Percentiles rank a stretch among this genome's conserved stretches.
Evolutionary conservation across 129 eudicot genomes (phyloP).

Genomic region (Flaveria linearis): DNA sequence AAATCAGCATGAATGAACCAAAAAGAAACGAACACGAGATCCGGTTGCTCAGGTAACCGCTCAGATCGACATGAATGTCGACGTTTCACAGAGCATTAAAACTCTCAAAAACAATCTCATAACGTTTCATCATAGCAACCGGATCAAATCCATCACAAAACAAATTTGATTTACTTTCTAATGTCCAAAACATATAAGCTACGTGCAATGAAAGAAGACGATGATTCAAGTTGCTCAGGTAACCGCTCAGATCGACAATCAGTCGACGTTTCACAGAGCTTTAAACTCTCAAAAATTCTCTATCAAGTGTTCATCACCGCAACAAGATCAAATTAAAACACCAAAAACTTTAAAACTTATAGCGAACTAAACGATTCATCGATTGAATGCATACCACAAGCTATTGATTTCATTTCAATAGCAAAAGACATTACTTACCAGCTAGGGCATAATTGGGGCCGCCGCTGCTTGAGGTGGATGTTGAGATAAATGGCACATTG

Average conservation of each 20-base stretch:
- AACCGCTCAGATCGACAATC: conserved; percentile 42
- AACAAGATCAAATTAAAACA: conserved; percentile 17
- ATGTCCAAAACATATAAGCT: neutral
- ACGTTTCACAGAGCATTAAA: conserved; percentile 36
- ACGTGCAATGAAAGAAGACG: too few relatives aligned
- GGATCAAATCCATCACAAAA: neutral
- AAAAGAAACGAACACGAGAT: neutral
- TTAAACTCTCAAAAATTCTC: conserved; percentile 27
- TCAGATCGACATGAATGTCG: conserved; percentile 36
- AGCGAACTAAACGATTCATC: too few relatives aligned
- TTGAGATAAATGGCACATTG: neutral
- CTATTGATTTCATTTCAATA: neutral
- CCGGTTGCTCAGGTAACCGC: conserved; percentile 38
- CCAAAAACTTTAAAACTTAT: neutral
- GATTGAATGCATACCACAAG: too few relatives aligned
- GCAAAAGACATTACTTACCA: neutral
- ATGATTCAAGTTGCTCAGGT: conserved; percentile 30
- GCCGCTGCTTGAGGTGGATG: neutral
- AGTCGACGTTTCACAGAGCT: conserved; percentile 40
- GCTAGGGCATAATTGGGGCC: conserved; percentile 28
- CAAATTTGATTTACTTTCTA: neutral
- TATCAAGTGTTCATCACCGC: conserved; percentile 27
- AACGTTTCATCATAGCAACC: conserved; percentile 29
- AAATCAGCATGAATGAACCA: neutral
- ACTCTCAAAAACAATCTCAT: conserved; percentile 28